Evolutionary conservation across 2,329 filamentous ascomycete species (phyloP).

Genomic region (Tolypocladium tundrense): DNA sequence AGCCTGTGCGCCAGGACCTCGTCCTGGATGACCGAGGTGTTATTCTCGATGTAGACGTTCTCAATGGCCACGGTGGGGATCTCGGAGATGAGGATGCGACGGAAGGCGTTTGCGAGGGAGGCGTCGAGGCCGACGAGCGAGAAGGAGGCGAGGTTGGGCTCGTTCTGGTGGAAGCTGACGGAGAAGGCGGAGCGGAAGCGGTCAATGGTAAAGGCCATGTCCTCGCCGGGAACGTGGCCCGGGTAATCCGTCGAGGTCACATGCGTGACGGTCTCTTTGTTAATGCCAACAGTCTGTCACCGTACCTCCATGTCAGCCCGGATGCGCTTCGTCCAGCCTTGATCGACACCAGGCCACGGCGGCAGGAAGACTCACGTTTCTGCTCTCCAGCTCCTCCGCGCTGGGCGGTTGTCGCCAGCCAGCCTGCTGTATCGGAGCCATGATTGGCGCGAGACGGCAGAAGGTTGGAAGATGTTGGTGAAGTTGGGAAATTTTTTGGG

Average conservation of each 20-base stretch:
- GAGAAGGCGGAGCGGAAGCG: constrained; percentile 61
- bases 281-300: constrained; percentile 69
- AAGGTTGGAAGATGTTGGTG: background rate
- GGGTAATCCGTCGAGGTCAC: constrained; percentile 87
- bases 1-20: constrained; percentile 88
- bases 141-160: constrained; percentile 69
- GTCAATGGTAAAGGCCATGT: constrained; percentile 67
- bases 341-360: background rate
- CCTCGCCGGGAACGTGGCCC: constrained; percentile 80
- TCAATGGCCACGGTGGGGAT: constrained; percentile 92
- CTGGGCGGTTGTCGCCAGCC: constrained; percentile 28
- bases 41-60: constrained; percentile 86
- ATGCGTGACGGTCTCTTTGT: constrained; percentile 82
- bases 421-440: constrained; percentile 23
- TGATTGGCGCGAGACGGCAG: constrained; percentile 8
- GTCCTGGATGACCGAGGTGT: constrained; percentile 96
- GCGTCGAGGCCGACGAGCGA: constrained; percentile 88
- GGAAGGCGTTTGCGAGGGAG: constrained; percentile 91
- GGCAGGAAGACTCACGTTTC: constrained; percentile 38
- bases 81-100: constrained; percentile 89
- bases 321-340: background rate
- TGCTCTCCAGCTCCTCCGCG: constrained; percentile 47
- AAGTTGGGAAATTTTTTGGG: constrained; percentile 1
- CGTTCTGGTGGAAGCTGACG: constrained; percentile 77
- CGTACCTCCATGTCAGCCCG: constrained; percentile 5